These are phyloP conservation scores for Trametes punicea DNA, from an alignment of 768 basidiomycete genomes.

Conservation along the genomic window DNA sequence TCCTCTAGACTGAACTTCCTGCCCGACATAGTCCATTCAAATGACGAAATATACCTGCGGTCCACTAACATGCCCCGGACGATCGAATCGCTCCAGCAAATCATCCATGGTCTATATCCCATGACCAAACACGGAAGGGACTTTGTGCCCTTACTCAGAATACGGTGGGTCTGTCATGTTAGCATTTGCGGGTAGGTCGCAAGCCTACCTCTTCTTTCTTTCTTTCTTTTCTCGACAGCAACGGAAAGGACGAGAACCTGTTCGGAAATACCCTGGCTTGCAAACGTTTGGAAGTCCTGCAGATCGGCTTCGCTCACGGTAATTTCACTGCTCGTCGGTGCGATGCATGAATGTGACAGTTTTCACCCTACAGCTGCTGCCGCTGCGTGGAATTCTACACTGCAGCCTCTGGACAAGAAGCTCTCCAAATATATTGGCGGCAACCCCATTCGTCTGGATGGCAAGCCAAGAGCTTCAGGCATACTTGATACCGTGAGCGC, in stretches of 20 bases:
- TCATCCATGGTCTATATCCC: slow-evolving; percentile 73
- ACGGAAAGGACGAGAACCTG: slow-evolving; percentile 67
- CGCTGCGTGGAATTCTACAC: slow-evolving; percentile 53
- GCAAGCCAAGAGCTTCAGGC: slow-evolving; percentile 70
- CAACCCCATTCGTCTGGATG: slow-evolving; percentile 68
- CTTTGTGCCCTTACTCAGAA: slow-evolving; percentile 47
- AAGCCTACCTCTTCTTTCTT: neutral
- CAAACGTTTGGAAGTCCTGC: slow-evolving; percentile 60
- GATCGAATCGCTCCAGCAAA: slow-evolving; percentile 68
- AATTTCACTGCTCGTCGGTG: neutral
- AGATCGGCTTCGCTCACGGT: slow-evolving; percentile 65
- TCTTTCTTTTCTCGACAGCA: too few species aligned
- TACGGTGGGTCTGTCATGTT: slow-evolving; percentile 43
- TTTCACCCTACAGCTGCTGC: slow-evolving; percentile 51
- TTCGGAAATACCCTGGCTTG: slow-evolving; percentile 68
- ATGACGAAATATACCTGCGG: slow-evolving; percentile 58
- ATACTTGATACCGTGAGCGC: slow-evolving; percentile 74
- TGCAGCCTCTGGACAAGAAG: slow-evolving; percentile 59
- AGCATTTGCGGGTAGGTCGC: neutral
- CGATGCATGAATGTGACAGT: neutral
- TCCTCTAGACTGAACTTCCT: slow-evolving; percentile 58
- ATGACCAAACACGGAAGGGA: slow-evolving; percentile 41
- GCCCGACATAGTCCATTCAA: slow-evolving; percentile 45
- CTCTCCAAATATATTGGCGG: slow-evolving; percentile 70
- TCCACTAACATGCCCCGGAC: slow-evolving; percentile 79